These are phyloP conservation scores for Bertia moriformis DNA, from an alignment of 2,329 filamentous ascomycete species.

Conservation along the genomic window DNA sequence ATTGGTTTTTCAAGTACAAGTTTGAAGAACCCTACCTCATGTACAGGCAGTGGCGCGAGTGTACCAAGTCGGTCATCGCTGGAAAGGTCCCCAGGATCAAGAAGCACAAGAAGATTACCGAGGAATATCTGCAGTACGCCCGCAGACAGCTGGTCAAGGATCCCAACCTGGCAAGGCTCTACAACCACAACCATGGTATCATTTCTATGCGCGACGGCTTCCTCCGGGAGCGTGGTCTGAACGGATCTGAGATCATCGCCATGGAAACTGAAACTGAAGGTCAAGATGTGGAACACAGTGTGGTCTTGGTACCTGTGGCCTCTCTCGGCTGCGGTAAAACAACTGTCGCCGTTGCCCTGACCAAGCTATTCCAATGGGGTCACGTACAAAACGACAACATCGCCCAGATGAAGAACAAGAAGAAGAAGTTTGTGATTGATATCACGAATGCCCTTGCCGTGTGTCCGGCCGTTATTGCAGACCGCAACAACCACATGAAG, in stretches of 20 bases:
- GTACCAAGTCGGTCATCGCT: slow-evolving; percentile 74
- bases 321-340: slow-evolving; percentile 97
- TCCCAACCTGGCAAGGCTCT: slow-evolving; percentile 52
- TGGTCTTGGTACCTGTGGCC: slow-evolving; percentile 79
- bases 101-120: slow-evolving; percentile 80
- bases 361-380: slow-evolving; percentile 76
- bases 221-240: slow-evolving; percentile 66
- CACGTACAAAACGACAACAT: slow-evolving; percentile 97
- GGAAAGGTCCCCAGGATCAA: slow-evolving; percentile 62
- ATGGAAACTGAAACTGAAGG: slow-evolving; percentile 38
- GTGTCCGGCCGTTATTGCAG: slow-evolving; percentile 66
- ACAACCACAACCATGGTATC: slow-evolving; percentile 84
- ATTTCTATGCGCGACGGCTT: slow-evolving; percentile 84
- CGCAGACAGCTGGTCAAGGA: slow-evolving; percentile 58
- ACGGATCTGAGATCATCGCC: slow-evolving; percentile 75
- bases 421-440: slow-evolving; percentile 61
- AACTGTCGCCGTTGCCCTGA: slow-evolving; percentile 69
- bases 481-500: slow-evolving; percentile 83
- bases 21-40: slow-evolving; percentile 98
- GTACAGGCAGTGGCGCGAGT: slow-evolving; percentile 98
- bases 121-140: slow-evolving; percentile 78
- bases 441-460: slow-evolving; percentile 50
- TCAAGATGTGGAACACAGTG: slow-evolving; percentile 42
- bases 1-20: slow-evolving; percentile 99
- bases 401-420: slow-evolving; percentile 54